Base-by-base conservation (phyloP, 345 rosid genomes). In the Sonneratia alba region DNA sequence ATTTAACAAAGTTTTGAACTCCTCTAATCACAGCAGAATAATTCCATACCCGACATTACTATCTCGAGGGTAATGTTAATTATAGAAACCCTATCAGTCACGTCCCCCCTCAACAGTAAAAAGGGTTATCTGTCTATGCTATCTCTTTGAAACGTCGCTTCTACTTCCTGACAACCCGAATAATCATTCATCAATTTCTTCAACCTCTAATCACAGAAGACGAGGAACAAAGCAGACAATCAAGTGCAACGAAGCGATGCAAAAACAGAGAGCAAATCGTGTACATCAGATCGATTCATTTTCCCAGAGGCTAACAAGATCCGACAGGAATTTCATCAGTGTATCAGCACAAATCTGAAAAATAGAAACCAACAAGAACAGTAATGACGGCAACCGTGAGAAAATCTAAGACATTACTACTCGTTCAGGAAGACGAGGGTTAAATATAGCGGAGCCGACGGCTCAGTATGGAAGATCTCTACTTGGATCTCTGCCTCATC, bases 401-500 rank as follows among this genome's bases (percentile, higher is more conserved):
- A 47, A 43, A 6, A 27, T 67, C 49, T 47, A n/a, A 67, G 22
- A n/a, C 43, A 49, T n/a, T 19, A 37, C 11, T 48, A 12, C 21
- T 24, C 36, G 27, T 22, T 37, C 57, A 55, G 55, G 62, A 36
- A 70, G 72, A 14, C 38, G 45, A 14, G 16, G 65, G 16, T 19
- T 42, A 9, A 9, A 42, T 42, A 9, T 9, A 42, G 45, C 4
- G 45, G 45, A 42, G 10, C 6, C 36, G 24, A 12, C 65, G 8
- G 3, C 57, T 45, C 34, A 15, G 22, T 12, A 66, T 36, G 45
- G 45, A 9, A 22, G 40, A 53, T 6, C 69, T 37, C 91, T 93
- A 93, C 87, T 93, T 93, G 43, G 98, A 93, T 86, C 98, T 85
- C 85, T 93, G 98, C 70, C 97, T 89, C 98, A 91, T 93, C 98